Evolutionary conservation across 2,329 filamentous ascomycete species (phyloP).

Genomic region (Aspergillus pseudonomiae): DNA sequence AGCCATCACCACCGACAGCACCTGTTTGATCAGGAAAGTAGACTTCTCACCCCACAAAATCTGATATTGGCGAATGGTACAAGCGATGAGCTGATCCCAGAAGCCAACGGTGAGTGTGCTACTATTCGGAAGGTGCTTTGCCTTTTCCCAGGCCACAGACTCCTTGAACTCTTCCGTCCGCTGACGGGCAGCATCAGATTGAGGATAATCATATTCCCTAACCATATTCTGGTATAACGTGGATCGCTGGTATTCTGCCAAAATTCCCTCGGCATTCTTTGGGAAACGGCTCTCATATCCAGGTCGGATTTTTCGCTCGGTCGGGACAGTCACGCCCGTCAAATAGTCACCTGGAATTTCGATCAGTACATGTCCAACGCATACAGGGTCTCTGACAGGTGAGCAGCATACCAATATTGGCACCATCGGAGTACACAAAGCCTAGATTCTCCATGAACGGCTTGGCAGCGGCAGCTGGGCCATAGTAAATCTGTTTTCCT

Average conservation of each 20-base stretch:
- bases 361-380: neutral
- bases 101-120: slow-evolving; percentile 63
- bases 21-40: slow-evolving; percentile 65
- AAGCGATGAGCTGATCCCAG: slow-evolving; percentile 57
- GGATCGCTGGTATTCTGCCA: slow-evolving; percentile 56
- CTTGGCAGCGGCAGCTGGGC: slow-evolving; percentile 58
- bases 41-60: slow-evolving; percentile 67
- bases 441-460: slow-evolving; percentile 67
- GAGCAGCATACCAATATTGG: slow-evolving; percentile 57
- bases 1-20: slow-evolving; percentile 60
- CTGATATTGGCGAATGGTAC: slow-evolving; percentile 64
- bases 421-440: slow-evolving; percentile 62
- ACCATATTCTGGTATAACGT: slow-evolving; percentile 59
- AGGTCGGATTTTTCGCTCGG: slow-evolving; percentile 48
- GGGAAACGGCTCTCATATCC: slow-evolving; percentile 51
- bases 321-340: slow-evolving; percentile 65
- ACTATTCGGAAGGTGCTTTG: slow-evolving; percentile 54
- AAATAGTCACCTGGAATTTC: slow-evolving; percentile 61
- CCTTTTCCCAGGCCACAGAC: slow-evolving; percentile 57
- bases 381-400: slow-evolving; percentile 9
- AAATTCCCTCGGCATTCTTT: slow-evolving; percentile 48
- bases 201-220: slow-evolving; percentile 49
- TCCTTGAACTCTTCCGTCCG: slow-evolving; percentile 59
- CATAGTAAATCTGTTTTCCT: slow-evolving; percentile 67
- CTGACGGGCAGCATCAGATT: slow-evolving; percentile 52